phyloP scores from a whole-genome alignment of 2,329 filamentous ascomycete species.

The Pseudogymnoascus sp. region DNA sequence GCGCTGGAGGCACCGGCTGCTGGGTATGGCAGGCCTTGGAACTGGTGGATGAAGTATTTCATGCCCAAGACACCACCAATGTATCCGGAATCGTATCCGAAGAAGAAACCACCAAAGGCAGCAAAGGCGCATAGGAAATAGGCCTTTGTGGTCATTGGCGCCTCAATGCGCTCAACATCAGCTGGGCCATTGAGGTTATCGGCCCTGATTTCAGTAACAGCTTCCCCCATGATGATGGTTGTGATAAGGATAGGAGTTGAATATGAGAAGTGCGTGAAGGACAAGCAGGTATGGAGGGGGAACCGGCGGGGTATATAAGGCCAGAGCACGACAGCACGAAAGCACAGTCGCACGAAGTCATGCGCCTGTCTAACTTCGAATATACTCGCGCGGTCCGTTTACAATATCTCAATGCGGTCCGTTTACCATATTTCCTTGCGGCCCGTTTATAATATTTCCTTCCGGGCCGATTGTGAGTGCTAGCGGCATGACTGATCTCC shows the following conservation, averaged over 20 bases:
- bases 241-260: background rate
- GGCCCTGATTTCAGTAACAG: background rate
- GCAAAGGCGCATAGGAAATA: constrained; percentile 63
- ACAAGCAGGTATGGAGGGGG: background rate
- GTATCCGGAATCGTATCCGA: constrained; percentile 68
- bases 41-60: constrained; percentile 60
- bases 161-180: constrained; percentile 62
- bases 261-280: background rate
- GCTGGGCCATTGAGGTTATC: constrained; percentile 25
- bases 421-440: background rate
- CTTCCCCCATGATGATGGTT: background rate
- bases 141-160: constrained; percentile 59
- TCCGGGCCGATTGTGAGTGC: background rate
- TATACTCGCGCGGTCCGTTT: background rate
- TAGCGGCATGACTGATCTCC: background rate
- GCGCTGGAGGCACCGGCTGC: constrained; percentile 44
- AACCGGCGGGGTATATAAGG: background rate
- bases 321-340: background rate
- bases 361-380: background rate
- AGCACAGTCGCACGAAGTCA: background rate
- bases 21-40: constrained; percentile 28
- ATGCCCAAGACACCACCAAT: constrained; percentile 62
- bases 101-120: constrained; percentile 50
- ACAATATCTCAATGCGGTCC: background rate
- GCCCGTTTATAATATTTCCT: background rate